Evolutionary conservation across 2,329 filamentous ascomycete genomes (phyloP).

Genomic region (Alternaria gansuensis): DNA sequence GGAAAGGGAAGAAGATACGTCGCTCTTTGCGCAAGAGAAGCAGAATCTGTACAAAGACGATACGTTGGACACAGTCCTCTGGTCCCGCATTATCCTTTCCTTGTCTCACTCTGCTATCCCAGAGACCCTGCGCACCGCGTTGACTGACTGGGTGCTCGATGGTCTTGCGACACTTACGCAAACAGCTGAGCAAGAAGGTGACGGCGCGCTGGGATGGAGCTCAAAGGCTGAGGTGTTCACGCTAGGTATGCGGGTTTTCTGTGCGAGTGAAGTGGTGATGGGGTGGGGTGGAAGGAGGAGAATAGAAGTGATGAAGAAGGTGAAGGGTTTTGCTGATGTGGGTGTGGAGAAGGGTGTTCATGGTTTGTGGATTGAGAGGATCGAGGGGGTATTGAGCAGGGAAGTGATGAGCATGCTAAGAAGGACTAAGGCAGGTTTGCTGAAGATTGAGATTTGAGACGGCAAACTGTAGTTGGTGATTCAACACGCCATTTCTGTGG

Average conservation of each 20-base stretch:
- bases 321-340: constrained; percentile 40
- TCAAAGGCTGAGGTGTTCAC: constrained; percentile 74
- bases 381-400: constrained; percentile 45
- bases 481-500: constrained; percentile 1
- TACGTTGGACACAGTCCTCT: constrained; percentile 75
- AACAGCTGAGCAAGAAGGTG: constrained; percentile 53
- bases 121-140: constrained; percentile 27
- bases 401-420: constrained; percentile 26
- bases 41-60: constrained; percentile 95
- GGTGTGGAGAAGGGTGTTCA: constrained; percentile 40
- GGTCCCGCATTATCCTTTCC: constrained; percentile 65
- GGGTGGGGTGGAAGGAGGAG: constrained; percentile 32
- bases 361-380: constrained; percentile 51
- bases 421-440: constrained; percentile 14
- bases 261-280: constrained; percentile 54
- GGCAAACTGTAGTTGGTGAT: neutral
- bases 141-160: constrained; percentile 59
- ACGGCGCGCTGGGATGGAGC: constrained; percentile 77
- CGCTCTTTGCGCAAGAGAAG: constrained; percentile 87
- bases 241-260: constrained; percentile 61
- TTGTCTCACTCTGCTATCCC: constrained; percentile 8
- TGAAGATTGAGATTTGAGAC: neutral
- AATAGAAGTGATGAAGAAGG: constrained; percentile 33
- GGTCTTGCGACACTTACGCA: constrained; percentile 60
- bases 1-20: constrained; percentile 62